These are phyloP conservation scores for Hyaloscypha bicolor DNA, from an alignment of 495 filamentous ascomycete genomes.

Conservation along the genomic window DNA sequence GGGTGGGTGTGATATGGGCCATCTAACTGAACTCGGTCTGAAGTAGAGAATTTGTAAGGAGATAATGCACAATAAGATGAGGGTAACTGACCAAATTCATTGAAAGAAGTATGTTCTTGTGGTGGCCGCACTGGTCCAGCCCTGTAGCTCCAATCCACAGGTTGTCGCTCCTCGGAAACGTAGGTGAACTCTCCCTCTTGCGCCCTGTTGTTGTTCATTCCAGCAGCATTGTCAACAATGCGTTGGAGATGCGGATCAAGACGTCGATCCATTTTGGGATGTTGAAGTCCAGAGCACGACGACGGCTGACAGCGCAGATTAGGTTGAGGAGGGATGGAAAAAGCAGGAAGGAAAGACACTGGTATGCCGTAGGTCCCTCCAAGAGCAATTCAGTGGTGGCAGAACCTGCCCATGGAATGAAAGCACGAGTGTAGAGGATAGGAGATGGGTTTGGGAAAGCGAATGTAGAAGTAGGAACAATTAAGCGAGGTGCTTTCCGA, in stretches of 20 bases:
- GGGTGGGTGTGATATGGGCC: constrained; percentile 1
- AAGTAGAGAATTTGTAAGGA: constrained; percentile 1
- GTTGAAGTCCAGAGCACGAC: neutral
- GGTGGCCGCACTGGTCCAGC: constrained; percentile 10
- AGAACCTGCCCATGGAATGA: too few species aligned
- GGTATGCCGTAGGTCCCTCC: too few species aligned
- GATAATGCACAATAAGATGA: neutral
- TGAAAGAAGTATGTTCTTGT: constrained; percentile 10
- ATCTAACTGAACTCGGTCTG: constrained; percentile 9
- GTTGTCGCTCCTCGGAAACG: constrained; percentile 2
- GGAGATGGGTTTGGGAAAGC: too few species aligned
- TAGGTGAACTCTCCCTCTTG: constrained; percentile 5
- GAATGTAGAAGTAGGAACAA: too few species aligned
- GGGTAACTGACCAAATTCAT: constrained; percentile 15
- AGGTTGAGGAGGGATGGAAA: neutral
- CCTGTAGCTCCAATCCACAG: constrained; percentile 5
- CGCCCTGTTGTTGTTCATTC: neutral
- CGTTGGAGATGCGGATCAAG: constrained; percentile 27
- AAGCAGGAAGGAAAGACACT: neutral
- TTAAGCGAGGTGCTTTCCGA: too few species aligned
- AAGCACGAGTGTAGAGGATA: too few species aligned
- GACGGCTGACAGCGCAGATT: neutral
- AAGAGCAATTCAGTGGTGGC: too few species aligned
- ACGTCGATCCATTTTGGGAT: constrained; percentile 17
- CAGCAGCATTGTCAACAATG: constrained; percentile 23